Percentiles rank a stretch among this genome's conserved stretches.
These are phyloP conservation scores for Clarireedia paspali DNA, from an alignment of 2,329 filamentous ascomycete species.

Conservation along the genomic window DNA sequence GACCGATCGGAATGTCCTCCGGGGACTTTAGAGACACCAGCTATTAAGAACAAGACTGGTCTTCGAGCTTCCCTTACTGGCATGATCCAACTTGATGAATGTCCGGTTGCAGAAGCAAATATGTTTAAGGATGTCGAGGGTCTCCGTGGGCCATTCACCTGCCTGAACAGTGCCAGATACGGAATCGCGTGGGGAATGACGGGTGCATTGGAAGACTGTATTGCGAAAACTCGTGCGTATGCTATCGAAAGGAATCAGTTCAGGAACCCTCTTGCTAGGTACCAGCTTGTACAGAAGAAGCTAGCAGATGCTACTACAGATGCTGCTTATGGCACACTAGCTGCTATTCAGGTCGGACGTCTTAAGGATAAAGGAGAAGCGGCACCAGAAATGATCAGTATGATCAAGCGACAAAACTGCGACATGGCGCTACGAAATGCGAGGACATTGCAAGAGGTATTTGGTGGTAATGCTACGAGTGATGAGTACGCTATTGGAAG, in stretches of 20 bases:
- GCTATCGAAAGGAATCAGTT: constrained; percentile 93
- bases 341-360: constrained; percentile 81
- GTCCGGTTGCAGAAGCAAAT: constrained; percentile 80
- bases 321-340: constrained; percentile 83
- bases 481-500: constrained; percentile 94
- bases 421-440: constrained; percentile 78
- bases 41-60: constrained; percentile 92
- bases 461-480: constrained; percentile 95
- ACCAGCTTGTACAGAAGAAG: constrained; percentile 98
- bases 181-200: constrained; percentile 93
- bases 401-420: constrained; percentile 98
- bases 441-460: constrained; percentile 81
- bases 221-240: constrained; percentile 73
- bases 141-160: constrained; percentile 81
- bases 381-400: constrained; percentile 89
- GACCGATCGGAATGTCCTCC: constrained; percentile 78
- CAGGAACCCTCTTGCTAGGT: constrained; percentile 90
- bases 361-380: constrained; percentile 87
- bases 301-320: constrained; percentile 88
- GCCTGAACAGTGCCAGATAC: constrained; percentile 86
- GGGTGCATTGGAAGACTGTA: constrained; percentile 88
- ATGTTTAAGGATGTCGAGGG: constrained; percentile 93
- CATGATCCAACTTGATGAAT: constrained; percentile 93
- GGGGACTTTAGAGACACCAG: constrained; percentile 83
- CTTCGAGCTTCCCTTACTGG: constrained; percentile 89